Conservation (phyloP, 768 basidiomycete genomes). For the Phlegmacium glaucopus region DNA sequence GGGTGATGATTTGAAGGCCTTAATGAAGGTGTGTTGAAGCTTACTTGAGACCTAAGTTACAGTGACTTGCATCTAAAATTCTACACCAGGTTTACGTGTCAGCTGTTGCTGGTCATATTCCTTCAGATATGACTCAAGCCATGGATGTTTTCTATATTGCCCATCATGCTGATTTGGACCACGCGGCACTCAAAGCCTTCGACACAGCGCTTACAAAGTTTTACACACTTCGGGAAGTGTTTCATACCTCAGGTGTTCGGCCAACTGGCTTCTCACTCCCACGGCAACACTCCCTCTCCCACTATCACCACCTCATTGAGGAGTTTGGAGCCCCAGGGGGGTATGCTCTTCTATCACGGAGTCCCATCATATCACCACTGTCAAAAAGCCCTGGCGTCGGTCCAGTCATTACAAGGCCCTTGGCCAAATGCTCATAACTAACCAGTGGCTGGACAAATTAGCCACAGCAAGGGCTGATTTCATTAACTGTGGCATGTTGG, state of each 20-base stretch:
- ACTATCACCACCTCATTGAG: no score
- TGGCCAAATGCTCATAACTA: constrained; percentile 24
- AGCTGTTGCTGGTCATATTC: no score
- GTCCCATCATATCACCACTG: constrained; percentile 29
- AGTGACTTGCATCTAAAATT: constrained; percentile 1
- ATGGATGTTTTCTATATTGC: no score
- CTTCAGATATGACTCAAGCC: no score
- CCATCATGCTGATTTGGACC: no score
- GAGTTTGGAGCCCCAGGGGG: constrained; percentile 27
- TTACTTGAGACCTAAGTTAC: constrained; percentile 2
- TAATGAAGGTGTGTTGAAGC: neutral
- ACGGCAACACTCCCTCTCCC: no score
- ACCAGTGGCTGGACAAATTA: constrained; percentile 17
- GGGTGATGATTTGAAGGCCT: neutral
- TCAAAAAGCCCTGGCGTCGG: constrained; percentile 30
- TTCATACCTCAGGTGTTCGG: no score
- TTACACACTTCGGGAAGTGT: no score
- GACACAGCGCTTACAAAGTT: no score
- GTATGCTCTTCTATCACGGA: constrained; percentile 34
- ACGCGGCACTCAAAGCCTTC: no score
- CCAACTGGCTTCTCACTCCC: no score
- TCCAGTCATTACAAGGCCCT: constrained; percentile 20
- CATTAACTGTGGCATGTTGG: neutral
- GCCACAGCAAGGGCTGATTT: neutral
- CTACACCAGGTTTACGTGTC: no score